Percentiles rank a stretch among this genome's conserved stretches.
Conservation (phyloP, 495 filamentous ascomycete genomes). For the Neurospora hispaniola region DNA sequence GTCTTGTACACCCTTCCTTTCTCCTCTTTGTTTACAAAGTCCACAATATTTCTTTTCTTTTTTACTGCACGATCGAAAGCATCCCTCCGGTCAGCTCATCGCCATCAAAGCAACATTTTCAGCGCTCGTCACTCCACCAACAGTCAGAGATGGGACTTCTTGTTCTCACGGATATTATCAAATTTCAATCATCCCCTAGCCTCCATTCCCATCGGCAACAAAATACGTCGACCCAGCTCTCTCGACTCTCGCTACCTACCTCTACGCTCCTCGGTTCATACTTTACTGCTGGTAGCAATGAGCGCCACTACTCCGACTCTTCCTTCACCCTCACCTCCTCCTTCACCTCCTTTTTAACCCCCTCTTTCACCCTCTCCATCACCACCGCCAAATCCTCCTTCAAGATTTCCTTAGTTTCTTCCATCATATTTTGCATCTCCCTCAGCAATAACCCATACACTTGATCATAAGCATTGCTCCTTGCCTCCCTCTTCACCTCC, state of each 20-base stretch:
- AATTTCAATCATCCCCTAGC: too few species aligned
- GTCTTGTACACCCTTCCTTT: background rate
- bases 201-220: background rate
- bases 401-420: background rate
- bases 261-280: too few species aligned
- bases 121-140: too few species aligned
- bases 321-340: background rate
- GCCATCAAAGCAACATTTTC: too few species aligned
- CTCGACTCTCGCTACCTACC: background rate
- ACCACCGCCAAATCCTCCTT: background rate
- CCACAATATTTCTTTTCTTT: background rate
- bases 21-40: background rate
- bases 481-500: background rate
- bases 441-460: fast-evolving
- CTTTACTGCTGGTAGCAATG: background rate
- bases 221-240: background rate
- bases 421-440: fast-evolving
- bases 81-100: too few species aligned
- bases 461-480: background rate
- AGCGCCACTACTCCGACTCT: background rate
- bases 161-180: background rate
- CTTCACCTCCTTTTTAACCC: background rate
- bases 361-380: background rate
- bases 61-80: too few species aligned
- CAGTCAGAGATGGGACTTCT: background rate